Conservation (phyloP, 2,329 filamentous ascomycete species). For the Dothistroma pini region DNA sequence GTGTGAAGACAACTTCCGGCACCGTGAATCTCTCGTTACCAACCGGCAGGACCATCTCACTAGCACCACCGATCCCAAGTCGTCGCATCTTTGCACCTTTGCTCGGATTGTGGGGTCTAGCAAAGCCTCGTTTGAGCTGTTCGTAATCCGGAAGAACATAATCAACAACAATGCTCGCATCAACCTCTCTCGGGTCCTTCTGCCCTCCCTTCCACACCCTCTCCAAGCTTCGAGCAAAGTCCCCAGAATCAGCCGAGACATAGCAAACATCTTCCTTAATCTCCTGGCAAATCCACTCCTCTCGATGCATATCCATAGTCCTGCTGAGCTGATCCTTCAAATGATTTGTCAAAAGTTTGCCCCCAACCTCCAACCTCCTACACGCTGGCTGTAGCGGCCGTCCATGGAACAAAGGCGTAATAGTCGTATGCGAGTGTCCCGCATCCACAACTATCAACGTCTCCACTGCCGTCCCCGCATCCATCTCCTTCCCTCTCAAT, state of each 20-base stretch:
- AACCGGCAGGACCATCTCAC: slow-evolving; percentile 78
- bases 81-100: slow-evolving; percentile 53
- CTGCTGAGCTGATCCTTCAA: slow-evolving; percentile 86
- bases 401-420: slow-evolving; percentile 81
- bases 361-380: slow-evolving; percentile 82
- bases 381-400: slow-evolving; percentile 76
- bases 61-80: slow-evolving; percentile 45
- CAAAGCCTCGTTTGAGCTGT: slow-evolving; percentile 60
- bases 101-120: slow-evolving; percentile 72
- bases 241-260: slow-evolving; percentile 42
- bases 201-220: slow-evolving; percentile 75
- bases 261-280: slow-evolving; percentile 91
- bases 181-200: slow-evolving; percentile 51
- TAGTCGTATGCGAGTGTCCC: slow-evolving; percentile 87
- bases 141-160: slow-evolving; percentile 86
- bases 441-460: slow-evolving; percentile 85
- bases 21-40: slow-evolving; percentile 90
- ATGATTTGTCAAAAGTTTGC: slow-evolving; percentile 90
- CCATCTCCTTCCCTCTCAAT: slow-evolving; percentile 13
- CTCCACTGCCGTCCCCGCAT: slow-evolving; percentile 5
- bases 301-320: slow-evolving; percentile 93
- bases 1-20: slow-evolving; percentile 85
- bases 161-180: slow-evolving; percentile 67
- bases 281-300: slow-evolving; percentile 89
- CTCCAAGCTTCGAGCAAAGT: slow-evolving; percentile 73